These are phyloP conservation scores for Boletus reticuloceps DNA, from an alignment of 768 basidiomycete genomes.

Conservation along the genomic window DNA sequence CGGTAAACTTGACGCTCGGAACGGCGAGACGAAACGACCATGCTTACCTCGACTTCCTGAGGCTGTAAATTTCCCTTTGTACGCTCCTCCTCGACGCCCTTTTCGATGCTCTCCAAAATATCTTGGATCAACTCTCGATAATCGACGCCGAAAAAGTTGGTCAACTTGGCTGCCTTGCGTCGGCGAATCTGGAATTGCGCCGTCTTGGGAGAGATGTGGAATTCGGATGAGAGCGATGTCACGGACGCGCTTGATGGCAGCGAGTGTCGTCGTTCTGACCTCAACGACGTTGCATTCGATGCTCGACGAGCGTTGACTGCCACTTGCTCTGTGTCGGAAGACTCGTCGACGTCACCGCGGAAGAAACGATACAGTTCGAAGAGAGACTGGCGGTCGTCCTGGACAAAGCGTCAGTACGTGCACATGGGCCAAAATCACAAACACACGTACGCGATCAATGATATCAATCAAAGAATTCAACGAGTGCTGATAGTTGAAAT, in stretches of 20 bases:
- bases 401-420: constrained; percentile 6
- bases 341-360: constrained; percentile 30
- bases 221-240: constrained; percentile 56
- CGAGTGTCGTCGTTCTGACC: constrained; percentile 66
- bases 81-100: constrained; percentile 67
- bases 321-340: constrained; percentile 21
- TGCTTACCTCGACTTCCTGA: constrained; percentile 69
- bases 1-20: constrained; percentile 5
- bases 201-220: constrained; percentile 36
- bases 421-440: not conserved
- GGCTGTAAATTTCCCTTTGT: constrained; percentile 59
- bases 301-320: constrained; percentile 21
- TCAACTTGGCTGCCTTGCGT: constrained; percentile 76
- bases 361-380: constrained; percentile 73
- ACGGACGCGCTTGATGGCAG: constrained; percentile 64
- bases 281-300: constrained; percentile 40
- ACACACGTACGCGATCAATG: constrained; percentile 62
- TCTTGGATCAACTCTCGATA: constrained; percentile 76
- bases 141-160: constrained; percentile 85
- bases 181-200: constrained; percentile 65
- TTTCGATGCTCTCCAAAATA: constrained; percentile 79
- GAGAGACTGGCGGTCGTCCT: constrained; percentile 78
- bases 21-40: not conserved
- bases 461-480: constrained; percentile 80
- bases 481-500: constrained; percentile 78